Conservation (phyloP, 805 yeast genomes). For the Teunomyces panamensis region DNA sequence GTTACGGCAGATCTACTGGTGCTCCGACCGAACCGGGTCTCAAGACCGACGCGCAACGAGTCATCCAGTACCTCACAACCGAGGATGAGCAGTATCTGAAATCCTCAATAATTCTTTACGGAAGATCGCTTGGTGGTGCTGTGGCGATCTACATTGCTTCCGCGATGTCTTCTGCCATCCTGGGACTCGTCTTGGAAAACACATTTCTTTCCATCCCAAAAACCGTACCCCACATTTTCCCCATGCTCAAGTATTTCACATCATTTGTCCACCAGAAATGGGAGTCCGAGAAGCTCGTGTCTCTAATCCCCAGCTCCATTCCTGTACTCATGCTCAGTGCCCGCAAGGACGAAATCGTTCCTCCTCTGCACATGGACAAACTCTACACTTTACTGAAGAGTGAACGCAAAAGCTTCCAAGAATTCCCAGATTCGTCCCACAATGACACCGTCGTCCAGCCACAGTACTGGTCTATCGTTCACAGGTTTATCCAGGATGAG, state of each 20-base stretch:
- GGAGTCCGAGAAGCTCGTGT: constrained; percentile 69
- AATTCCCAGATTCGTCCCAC: constrained; percentile 64
- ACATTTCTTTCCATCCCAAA: constrained; percentile 77
- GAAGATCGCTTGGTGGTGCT: constrained; percentile 94
- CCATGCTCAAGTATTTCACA: constrained; percentile 55
- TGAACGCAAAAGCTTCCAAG: constrained; percentile 48
- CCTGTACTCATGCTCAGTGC: constrained; percentile 77
- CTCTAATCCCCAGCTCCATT: constrained; percentile 45
- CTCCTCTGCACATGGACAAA: constrained; percentile 74
- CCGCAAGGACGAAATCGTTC: constrained; percentile 81
- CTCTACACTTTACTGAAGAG: constrained; percentile 55
- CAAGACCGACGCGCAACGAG: constrained; percentile 76
- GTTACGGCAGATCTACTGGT: constrained; percentile 84
- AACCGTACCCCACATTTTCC: constrained; percentile 71
- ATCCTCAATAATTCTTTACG: constrained; percentile 67
- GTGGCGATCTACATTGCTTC: constrained; percentile 82
- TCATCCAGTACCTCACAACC: constrained; percentile 52
- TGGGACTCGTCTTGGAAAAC: constrained; percentile 77
- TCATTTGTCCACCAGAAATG: constrained; percentile 74
- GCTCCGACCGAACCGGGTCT: constrained; percentile 72
- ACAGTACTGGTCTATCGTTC: constrained; percentile 72
- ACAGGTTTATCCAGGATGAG: constrained; percentile 48
- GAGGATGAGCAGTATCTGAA: constrained; percentile 51
- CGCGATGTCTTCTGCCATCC: constrained; percentile 46
- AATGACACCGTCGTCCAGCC: constrained; percentile 79